Evolutionary conservation across 1,284 basidiomycete genomes (phyloP).

Genomic region (Apiotrichum mycotoxinovorans): DNA sequence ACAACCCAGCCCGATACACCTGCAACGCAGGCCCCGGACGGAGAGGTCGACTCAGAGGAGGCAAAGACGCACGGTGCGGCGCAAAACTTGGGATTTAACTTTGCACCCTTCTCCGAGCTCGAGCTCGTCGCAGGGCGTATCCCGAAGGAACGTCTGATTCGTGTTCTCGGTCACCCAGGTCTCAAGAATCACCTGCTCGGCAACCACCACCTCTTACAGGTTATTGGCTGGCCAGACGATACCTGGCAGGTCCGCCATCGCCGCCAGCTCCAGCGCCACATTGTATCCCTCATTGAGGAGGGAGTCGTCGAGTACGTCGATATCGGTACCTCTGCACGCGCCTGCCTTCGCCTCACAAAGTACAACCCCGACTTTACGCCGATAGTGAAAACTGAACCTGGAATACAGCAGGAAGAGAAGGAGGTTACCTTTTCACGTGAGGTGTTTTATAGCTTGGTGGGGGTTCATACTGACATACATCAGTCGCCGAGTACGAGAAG

Average conservation of each 20-base stretch:
- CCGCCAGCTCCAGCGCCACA: constrained; percentile 30
- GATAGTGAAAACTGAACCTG: background rate
- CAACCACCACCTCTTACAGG: constrained; percentile 27
- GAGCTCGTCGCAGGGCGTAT: constrained; percentile 38
- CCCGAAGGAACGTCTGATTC: constrained; percentile 35
- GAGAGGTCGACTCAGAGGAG: constrained; percentile 11
- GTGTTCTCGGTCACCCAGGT: constrained; percentile 37
- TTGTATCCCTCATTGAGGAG: constrained; percentile 26
- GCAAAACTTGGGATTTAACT: constrained; percentile 26
- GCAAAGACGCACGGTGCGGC: constrained; percentile 1
- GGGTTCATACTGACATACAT: too few relatives aligned
- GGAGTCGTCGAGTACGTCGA: constrained; percentile 35
- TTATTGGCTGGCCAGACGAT: constrained; percentile 17
- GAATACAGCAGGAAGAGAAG: background rate
- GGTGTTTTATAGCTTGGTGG: background rate
- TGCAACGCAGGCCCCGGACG: constrained; percentile 13
- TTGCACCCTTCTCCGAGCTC: constrained; percentile 30
- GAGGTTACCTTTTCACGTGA: background rate
- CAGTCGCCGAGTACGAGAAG: constrained; percentile 15
- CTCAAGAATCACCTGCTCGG: constrained; percentile 42
- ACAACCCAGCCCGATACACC: background rate
- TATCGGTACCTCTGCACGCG: constrained; percentile 28
- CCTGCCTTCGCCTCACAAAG: constrained; percentile 40
- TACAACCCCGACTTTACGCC: constrained; percentile 34
- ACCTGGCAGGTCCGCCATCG: constrained; percentile 23